phyloP scores from a whole-genome alignment of 805 yeast species.

The Kodamaea kaohsiungensis region DNA sequence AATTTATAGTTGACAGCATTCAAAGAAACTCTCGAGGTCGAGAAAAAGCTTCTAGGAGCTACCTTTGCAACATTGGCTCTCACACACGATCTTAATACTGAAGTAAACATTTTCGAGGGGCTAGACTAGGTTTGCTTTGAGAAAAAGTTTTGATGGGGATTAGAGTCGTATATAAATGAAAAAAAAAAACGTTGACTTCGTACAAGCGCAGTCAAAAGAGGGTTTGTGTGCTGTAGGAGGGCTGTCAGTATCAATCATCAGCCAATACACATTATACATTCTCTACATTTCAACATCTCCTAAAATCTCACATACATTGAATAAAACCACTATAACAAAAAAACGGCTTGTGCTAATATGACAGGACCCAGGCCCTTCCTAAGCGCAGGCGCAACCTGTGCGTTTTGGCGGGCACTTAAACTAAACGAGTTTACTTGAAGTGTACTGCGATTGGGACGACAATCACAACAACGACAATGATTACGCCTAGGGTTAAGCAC shows the following conservation, averaged over 20 bases:
- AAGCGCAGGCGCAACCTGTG: no score
- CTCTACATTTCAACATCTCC: neutral
- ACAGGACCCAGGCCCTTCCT: no score
- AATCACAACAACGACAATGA: constrained; percentile 80
- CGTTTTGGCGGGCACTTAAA: no score
- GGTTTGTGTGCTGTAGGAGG: no score
- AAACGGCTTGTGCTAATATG: no score
- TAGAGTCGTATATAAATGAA: neutral
- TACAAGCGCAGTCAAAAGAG: constrained; percentile 1
- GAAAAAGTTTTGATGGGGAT: constrained; percentile 3
- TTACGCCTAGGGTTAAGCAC: constrained; percentile 76
- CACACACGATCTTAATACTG: constrained; percentile 13
- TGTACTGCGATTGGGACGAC: constrained; percentile 94
- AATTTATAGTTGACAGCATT: constrained; percentile 36
- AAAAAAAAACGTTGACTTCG: constrained; percentile 2
- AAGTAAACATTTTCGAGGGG: constrained; percentile 10
- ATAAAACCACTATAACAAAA: no score
- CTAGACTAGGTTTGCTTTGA: neutral
- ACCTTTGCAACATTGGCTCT: constrained; percentile 6
- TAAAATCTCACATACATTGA: neutral
- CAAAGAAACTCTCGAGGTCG: constrained; percentile 14
- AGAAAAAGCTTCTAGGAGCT: constrained; percentile 11
- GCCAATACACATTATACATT: no score
- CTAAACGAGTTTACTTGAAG: constrained; percentile 45
- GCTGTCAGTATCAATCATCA: no score